These are phyloP conservation scores for Pseudogymnoascus sp. DNA, from an alignment of 2,329 filamentous ascomycete genomes.

Conservation along the genomic window DNA sequence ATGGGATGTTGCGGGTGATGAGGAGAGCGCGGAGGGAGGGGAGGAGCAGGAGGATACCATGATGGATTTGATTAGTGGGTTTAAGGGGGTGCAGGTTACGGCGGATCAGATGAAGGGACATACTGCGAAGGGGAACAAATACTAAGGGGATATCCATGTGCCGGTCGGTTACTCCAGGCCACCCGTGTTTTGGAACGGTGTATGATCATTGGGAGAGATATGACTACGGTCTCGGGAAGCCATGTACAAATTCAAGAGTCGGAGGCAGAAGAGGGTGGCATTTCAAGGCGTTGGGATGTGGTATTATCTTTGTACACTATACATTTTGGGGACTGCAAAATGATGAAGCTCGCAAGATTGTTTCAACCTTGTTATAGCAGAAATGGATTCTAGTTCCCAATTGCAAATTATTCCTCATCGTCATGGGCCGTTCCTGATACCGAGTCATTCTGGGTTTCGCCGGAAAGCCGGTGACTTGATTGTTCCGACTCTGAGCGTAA, in stretches of 20 bases:
- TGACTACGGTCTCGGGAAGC: constrained; percentile 10
- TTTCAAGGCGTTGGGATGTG: constrained; percentile 6
- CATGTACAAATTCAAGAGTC: constrained; percentile 26
- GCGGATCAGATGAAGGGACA: constrained; percentile 29
- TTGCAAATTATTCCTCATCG: constrained; percentile 11
- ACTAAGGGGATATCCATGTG: constrained; percentile 17
- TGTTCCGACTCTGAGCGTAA: constrained; percentile 47
- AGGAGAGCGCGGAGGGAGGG: constrained; percentile 22
- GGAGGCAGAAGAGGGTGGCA: neutral
- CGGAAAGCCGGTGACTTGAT: constrained; percentile 39
- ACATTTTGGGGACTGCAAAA: neutral
- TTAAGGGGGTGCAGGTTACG: constrained; percentile 22
- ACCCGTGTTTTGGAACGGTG: neutral
- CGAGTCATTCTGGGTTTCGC: constrained; percentile 18
- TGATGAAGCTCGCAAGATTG: constrained; percentile 11
- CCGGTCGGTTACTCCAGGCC: neutral
- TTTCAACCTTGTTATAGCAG: constrained; percentile 6
- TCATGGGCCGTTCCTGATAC: constrained; percentile 18
- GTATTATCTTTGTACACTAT: constrained; percentile 8
- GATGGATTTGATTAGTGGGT: constrained; percentile 47
- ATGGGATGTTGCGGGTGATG: constrained; percentile 56
- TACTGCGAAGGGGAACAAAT: constrained; percentile 29
- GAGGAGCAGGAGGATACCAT: constrained; percentile 42
- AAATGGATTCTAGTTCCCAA: neutral
- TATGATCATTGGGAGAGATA: constrained; percentile 3